phyloP scores from a whole-genome alignment of 257 asterid species.

The Nicotiana tabacum region DNA sequence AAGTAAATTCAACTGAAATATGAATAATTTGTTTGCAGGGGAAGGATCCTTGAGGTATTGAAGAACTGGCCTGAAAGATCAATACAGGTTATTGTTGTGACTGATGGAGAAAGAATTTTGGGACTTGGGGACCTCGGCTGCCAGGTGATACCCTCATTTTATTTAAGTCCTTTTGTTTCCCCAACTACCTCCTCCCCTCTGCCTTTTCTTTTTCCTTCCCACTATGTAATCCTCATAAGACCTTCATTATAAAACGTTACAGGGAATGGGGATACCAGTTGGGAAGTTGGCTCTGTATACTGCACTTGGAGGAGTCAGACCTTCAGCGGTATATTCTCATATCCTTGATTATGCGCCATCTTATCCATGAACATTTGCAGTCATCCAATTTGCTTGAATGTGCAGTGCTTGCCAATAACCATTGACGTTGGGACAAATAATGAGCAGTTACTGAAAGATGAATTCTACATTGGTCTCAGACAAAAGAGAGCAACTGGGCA shows the following conservation, averaged over 20 bases:
- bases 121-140: slow-evolving; percentile 80
- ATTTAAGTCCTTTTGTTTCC: not conserved
- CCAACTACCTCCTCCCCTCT: too few species aligned
- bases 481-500: slow-evolving; percentile 93
- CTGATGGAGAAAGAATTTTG: slow-evolving; percentile 70
- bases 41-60: slow-evolving; percentile 60
- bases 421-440: slow-evolving; percentile 96
- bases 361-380: not conserved
- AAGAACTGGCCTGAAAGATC: slow-evolving; percentile 70
- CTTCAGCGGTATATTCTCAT: slow-evolving; percentile 33
- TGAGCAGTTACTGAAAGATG: slow-evolving; percentile 67
- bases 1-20: not conserved
- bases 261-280: slow-evolving; percentile 36
- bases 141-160: slow-evolving; percentile 33
- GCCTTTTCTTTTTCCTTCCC: not conserved
- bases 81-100: slow-evolving; percentile 64
- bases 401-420: slow-evolving; percentile 88
- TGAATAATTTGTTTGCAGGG: slow-evolving; percentile 34
- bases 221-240: not conserved
- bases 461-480: slow-evolving; percentile 88
- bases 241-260: not conserved
- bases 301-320: slow-evolving; percentile 36
- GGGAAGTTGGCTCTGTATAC: slow-evolving; percentile 28
- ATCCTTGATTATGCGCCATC: not conserved
- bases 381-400: not conserved